A percentile compares a stretch with the other conserved stretches of the same genome.
These are phyloP conservation scores for Sinapis alba DNA, from an alignment of 441 rosid species.

Conservation along the genomic window DNA sequence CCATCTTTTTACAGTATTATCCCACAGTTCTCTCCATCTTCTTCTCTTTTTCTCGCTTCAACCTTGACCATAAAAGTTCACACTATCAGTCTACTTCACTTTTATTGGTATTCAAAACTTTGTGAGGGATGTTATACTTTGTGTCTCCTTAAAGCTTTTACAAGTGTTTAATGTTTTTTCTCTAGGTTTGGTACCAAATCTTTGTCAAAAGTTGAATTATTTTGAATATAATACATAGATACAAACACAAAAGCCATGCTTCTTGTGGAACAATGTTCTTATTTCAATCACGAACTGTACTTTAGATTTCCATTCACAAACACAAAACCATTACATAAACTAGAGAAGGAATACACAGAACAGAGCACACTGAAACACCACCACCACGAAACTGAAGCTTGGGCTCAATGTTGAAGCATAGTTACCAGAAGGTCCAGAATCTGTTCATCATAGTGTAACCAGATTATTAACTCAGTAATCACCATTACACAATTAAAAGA, in stretches of 20 bases:
- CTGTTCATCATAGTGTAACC: conserved; percentile 20
- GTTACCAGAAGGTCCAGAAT: conserved; percentile 32
- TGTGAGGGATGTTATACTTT: too few species aligned
- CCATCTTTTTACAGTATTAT: too few species aligned
- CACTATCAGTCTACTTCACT: too few species aligned
- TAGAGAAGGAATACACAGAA: neutral
- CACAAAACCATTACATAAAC: neutral
- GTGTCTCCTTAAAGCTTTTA: too few species aligned
- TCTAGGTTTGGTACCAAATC: neutral
- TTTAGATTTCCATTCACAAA: neutral
- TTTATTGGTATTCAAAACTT: too few species aligned
- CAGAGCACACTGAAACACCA: conserved; percentile 26
- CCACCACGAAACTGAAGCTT: conserved; percentile 19
- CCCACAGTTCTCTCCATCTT: too few species aligned
- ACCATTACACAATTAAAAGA: neutral
- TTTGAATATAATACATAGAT: neutral
- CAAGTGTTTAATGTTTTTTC: neutral
- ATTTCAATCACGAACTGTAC: neutral
- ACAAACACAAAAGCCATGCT: neutral
- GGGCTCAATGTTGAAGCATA: conserved; percentile 35
- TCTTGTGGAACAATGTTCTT: neutral
- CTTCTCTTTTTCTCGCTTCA: too few species aligned
- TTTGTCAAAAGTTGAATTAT: neutral
- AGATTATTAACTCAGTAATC: neutral
- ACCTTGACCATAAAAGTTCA: too few species aligned